Evolutionary conservation across 257 asterid species (phyloP).

Genomic region (Galeopsis tetrahit): DNA sequence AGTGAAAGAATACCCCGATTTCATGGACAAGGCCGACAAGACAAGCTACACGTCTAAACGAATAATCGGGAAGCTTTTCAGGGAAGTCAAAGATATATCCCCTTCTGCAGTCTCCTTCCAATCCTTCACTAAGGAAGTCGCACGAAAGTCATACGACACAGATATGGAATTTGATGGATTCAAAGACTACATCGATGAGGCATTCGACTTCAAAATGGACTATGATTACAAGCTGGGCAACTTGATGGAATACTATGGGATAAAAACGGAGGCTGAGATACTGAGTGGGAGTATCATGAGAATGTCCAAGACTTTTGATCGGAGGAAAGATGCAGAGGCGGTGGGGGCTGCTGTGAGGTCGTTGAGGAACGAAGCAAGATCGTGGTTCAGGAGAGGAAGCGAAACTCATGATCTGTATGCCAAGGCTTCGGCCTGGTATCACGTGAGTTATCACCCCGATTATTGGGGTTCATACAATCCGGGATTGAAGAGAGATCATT

Average conservation of each 20-base stretch:
- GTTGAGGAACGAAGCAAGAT: conserved; percentile 73
- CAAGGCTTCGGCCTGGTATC: conserved; percentile 93
- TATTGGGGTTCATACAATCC: conserved; percentile 70
- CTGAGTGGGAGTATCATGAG: conserved; percentile 78
- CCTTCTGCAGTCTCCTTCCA: conserved; percentile 39
- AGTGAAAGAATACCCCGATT: conserved; percentile 80
- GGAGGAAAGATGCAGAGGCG: conserved; percentile 80
- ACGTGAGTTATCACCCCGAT: conserved; percentile 69
- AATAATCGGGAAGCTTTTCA: conserved; percentile 79
- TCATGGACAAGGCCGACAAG: conserved; percentile 90
- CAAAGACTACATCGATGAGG: conserved; percentile 63
- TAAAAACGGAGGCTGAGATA: conserved; percentile 83
- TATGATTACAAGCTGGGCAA: conserved; percentile 86
- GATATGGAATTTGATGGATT: conserved; percentile 77
- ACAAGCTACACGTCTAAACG: conserved; percentile 49
- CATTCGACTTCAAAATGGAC: conserved; percentile 58
- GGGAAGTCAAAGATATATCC: conserved; percentile 64
- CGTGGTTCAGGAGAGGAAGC: conserved; percentile 66
- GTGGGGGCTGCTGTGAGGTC: conserved; percentile 68
- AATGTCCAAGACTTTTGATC: conserved; percentile 67
- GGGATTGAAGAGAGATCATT: conserved; percentile 66
- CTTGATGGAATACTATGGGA: conserved; percentile 84
- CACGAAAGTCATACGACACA: conserved; percentile 56
- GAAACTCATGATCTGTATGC: conserved; percentile 56
- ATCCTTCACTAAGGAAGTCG: conserved; percentile 65